Percentiles rank a stretch among this genome's conserved stretches.
These are phyloP conservation scores for Eucalyptus tenuipes DNA, from an alignment of 345 rosid species.

Conservation along the genomic window DNA sequence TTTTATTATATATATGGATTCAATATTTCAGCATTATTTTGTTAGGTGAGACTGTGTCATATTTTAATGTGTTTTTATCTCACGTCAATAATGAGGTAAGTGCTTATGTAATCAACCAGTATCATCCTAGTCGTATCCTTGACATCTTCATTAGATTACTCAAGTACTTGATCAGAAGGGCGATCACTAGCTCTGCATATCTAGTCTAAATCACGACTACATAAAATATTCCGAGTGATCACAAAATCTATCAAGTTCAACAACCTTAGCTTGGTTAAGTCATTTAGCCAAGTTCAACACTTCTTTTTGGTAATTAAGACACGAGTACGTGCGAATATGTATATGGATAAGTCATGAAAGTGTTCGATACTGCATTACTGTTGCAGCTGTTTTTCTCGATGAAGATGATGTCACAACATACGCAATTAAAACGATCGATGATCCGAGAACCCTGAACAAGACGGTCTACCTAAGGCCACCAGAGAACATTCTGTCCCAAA, in stretches of 20 bases:
- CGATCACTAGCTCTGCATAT: neutral
- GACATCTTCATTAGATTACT: neutral
- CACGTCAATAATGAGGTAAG: neutral
- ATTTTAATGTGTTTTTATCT: neutral
- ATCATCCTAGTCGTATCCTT: neutral
- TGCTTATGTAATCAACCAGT: neutral
- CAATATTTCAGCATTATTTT: neutral
- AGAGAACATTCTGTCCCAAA: constrained; percentile 50
- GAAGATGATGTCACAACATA: constrained; percentile 73
- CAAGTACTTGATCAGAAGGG: neutral
- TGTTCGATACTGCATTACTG: neutral
- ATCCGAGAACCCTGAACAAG: constrained; percentile 59
- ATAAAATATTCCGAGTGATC: neutral
- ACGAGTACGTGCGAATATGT: neutral
- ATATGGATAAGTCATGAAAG: neutral
- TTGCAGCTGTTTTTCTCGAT: constrained; percentile 45
- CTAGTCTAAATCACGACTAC: neutral
- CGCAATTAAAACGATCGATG: constrained; percentile 57
- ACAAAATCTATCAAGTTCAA: neutral
- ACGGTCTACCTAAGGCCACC: constrained; percentile 55
- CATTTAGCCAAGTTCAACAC: neutral
- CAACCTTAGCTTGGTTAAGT: neutral
- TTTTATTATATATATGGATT: neutral
- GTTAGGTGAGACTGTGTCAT: neutral
- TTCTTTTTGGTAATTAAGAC: neutral